Conservation (phyloP, 2,329 filamentous ascomycete genomes). For the Gaeumannomyces tritici region DNA sequence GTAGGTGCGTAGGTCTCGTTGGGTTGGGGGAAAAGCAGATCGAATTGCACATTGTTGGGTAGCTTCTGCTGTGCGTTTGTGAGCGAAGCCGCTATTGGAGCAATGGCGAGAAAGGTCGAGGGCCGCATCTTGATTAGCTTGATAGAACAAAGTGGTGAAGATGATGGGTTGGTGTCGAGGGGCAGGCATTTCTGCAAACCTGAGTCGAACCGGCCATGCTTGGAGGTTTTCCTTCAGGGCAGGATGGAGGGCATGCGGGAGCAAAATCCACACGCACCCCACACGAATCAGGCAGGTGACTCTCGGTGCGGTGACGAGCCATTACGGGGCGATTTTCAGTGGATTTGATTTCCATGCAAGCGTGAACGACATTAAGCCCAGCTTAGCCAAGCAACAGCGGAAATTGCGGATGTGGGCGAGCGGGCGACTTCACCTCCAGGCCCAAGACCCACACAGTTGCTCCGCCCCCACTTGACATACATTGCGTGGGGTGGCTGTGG, state of each 20-base stretch:
- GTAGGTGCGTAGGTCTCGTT: conserved; percentile 7
- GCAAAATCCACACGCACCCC: neutral
- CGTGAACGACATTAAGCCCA: too few relatives aligned
- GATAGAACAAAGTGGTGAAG: neutral
- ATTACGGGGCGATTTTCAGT: neutral
- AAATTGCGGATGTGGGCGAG: neutral
- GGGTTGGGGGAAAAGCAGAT: conserved; percentile 15
- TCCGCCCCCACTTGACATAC: too few relatives aligned
- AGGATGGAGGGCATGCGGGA: neutral
- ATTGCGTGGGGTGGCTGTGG: too few relatives aligned
- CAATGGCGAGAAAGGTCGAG: neutral
- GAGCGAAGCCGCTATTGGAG: neutral
- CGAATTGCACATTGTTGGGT: conserved; percentile 3
- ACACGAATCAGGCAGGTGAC: neutral
- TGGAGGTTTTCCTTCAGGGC: neutral
- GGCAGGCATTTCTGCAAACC: neutral
- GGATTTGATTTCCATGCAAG: too few relatives aligned
- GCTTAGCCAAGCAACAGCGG: neutral
- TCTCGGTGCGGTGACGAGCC: neutral
- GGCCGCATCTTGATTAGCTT: neutral
- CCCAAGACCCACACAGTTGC: too few relatives aligned
- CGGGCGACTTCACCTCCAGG: too few relatives aligned
- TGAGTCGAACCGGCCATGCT: neutral
- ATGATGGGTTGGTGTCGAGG: neutral
- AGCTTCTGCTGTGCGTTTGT: neutral